Evolutionary conservation across 108 stramenopile species (phyloP).

Genomic region (Pseudonitzschia pungens): DNA sequence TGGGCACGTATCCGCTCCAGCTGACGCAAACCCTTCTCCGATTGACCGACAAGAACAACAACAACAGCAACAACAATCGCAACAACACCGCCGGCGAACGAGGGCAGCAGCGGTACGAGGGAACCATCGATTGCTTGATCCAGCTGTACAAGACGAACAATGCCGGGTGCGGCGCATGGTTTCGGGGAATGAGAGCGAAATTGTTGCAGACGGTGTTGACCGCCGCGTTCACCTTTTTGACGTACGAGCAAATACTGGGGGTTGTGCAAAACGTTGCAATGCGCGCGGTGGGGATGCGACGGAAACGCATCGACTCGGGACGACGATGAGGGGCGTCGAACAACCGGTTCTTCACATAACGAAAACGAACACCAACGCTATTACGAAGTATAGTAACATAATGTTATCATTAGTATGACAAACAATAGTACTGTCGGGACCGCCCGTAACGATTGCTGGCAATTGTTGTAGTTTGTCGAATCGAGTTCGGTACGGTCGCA

Average conservation of each 20-base stretch:
- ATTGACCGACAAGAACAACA: constrained; percentile 17
- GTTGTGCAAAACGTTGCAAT: constrained; percentile 8
- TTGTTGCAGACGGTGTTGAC: constrained; percentile 90
- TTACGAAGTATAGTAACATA: no score
- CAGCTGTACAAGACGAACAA: constrained; percentile 51
- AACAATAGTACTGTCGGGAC: no score
- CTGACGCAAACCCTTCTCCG: constrained; percentile 56
- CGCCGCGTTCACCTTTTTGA: constrained; percentile 84
- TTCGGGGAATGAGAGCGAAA: constrained; percentile 90
- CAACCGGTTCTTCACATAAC: no score
- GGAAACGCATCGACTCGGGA: background rate
- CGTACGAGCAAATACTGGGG: constrained; percentile 84
- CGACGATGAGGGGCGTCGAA: background rate
- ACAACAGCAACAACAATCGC: background rate
- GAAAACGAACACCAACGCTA: no score
- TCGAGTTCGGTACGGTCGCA: no score
- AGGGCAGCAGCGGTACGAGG: constrained; percentile 38
- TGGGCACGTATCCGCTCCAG: constrained; percentile 90
- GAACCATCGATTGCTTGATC: constrained; percentile 69
- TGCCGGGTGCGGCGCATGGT: constrained; percentile 64
- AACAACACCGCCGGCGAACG: background rate
- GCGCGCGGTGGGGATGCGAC: background rate
- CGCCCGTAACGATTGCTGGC: no score
- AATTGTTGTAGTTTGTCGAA: no score
- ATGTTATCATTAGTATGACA: no score